These are phyloP conservation scores for Ophiocordyceps robertsii DNA, from an alignment of 2,329 filamentous ascomycete species.

Conservation along the genomic window DNA sequence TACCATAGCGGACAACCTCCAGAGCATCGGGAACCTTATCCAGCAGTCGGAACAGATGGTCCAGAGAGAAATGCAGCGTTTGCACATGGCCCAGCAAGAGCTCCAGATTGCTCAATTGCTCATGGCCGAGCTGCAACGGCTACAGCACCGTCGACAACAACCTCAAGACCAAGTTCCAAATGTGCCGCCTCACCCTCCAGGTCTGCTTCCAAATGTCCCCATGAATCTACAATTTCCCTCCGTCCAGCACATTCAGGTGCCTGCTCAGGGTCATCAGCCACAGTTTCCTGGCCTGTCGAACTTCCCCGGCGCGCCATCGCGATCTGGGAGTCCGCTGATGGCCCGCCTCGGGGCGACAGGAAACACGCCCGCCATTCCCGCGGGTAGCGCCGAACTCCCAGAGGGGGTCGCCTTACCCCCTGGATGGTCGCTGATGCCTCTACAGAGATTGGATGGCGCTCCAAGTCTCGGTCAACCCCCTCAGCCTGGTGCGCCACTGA, in stretches of 20 bases:
- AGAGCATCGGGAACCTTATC: constrained; percentile 45
- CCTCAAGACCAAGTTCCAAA: constrained; percentile 14
- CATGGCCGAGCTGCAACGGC: constrained; percentile 51
- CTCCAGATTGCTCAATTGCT: constrained; percentile 54
- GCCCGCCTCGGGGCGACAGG: constrained; percentile 32
- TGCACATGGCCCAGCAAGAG: constrained; percentile 54
- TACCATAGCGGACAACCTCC: constrained; percentile 16
- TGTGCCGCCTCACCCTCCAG: constrained; percentile 4
- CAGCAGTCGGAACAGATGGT: constrained; percentile 55
- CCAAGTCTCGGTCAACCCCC: constrained; percentile 10
- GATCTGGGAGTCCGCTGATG: constrained; percentile 26
- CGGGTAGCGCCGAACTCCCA: constrained; percentile 47
- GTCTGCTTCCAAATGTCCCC: constrained; percentile 3
- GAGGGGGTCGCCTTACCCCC: constrained; percentile 50
- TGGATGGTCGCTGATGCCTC: constrained; percentile 51
- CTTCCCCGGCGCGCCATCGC: constrained; percentile 16
- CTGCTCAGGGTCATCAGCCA: constrained; percentile 2
- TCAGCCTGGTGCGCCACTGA: constrained; percentile 8
- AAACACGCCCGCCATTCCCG: constrained; percentile 37
- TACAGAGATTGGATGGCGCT: constrained; percentile 38
- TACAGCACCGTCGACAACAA: constrained; percentile 39
- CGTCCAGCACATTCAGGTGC: constrained; percentile 6
- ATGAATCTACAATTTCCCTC: constrained; percentile 4
- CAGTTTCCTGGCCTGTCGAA: constrained; percentile 8
- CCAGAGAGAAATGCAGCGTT: constrained; percentile 48